Base-by-base conservation (phyloP, 2,329 filamentous ascomycete species). In the Fusarium sp. region DNA sequence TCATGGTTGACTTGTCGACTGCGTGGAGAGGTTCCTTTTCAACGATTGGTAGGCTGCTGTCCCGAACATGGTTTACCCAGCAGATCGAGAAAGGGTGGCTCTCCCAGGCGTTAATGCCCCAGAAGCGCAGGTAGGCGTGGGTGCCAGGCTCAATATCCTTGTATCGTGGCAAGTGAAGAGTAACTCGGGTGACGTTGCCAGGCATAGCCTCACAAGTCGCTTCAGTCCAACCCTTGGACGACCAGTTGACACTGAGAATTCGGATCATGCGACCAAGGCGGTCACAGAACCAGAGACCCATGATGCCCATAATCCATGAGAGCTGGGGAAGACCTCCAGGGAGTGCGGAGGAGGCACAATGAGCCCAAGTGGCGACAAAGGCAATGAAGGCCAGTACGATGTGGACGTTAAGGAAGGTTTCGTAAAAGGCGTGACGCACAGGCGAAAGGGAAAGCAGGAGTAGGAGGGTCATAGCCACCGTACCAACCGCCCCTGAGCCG, bases 381-480 rank as follows among this genome's bases (percentile, higher is more conserved):
- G 84, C 82, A 53, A 92, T 75, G 34, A 90, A 78, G 38, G 90
- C 93, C 49, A 97, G 81, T 36, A 92, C 77, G 70, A 97, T 94
- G 80, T 98, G 96, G 28, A 91, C 80, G 76, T 92, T 93, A 72
- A 98, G 86, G 81, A 99, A 99, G 1, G 93, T 96, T 81, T 99
- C 96, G 81, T 99, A 99, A 77, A 97, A 97, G 38, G 94, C 94
- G 78, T 97, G 95, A 63, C 96, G 90, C 50, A 99, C 76, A 0
- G 94, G 91, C 4, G 93, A 95, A 53, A 91, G 82, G 11, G 93
- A 90, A 26, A 90, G 82, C 50, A 97, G 73, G 53, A 91, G 74
- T 44, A 98, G 83, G 43, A 91, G 76, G 39, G 87, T 71, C 75
- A 97, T 86, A 36, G 86, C 84, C 47, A 86, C 76, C 3, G 82